Percentiles rank a stretch among this genome's conserved stretches.
Evolutionary conservation across 23 red algal species (phyloP).

Genomic region (Agarophyton chilense): DNA sequence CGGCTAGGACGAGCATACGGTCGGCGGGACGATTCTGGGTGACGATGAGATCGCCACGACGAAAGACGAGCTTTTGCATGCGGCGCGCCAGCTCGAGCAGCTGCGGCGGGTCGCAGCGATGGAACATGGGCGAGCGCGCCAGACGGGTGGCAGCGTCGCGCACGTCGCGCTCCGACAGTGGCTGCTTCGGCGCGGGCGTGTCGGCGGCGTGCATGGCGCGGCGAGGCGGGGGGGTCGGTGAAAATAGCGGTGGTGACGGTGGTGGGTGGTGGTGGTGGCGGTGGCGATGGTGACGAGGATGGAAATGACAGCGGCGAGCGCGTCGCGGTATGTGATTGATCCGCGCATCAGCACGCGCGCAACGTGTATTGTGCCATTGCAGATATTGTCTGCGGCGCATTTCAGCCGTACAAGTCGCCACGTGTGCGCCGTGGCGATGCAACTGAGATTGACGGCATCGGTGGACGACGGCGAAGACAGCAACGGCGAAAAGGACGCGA

Average conservation of each 20-base stretch:
- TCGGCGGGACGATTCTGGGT: constrained; percentile 40
- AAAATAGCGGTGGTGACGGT: not conserved
- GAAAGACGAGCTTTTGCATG: constrained; percentile 34
- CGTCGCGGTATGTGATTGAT: too few species aligned
- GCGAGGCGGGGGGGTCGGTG: not conserved
- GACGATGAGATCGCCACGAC: constrained; percentile 39
- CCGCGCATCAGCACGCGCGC: too few species aligned
- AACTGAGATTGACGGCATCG: too few species aligned
- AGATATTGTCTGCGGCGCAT: too few species aligned
- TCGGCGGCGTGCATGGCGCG: too few species aligned
- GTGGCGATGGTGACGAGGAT: not conserved
- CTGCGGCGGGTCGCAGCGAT: constrained; percentile 3
- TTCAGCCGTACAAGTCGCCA: constrained; percentile 35
- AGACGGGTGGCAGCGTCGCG: constrained; percentile 8
- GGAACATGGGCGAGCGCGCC: constrained; percentile 38
- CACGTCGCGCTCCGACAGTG: constrained; percentile 15
- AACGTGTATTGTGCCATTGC: too few species aligned
- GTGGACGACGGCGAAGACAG: not conserved
- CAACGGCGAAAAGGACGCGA: not conserved
- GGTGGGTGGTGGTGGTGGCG: not conserved
- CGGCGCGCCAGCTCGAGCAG: constrained; percentile 32
- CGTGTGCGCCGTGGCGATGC: not conserved
- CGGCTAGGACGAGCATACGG: constrained; percentile 30
- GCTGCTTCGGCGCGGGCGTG: not conserved
- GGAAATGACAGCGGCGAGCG: not conserved